Percentiles rank a stretch among this genome's conserved stretches.
Conservation (phyloP, 306 rosid genomes). For the Castanea mollissima region DNA sequence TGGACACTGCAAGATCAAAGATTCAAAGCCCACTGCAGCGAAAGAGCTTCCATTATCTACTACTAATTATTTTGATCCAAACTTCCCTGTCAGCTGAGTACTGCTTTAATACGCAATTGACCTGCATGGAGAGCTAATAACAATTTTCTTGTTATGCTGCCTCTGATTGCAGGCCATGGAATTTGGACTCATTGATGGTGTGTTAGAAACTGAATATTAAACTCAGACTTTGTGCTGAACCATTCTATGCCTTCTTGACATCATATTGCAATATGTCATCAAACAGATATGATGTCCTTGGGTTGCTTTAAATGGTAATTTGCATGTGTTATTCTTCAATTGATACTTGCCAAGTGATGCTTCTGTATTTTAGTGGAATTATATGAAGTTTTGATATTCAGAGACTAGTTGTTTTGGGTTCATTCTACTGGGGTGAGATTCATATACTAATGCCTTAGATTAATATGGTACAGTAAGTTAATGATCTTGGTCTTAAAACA, state of each 20-base stretch:
- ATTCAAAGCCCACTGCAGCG: neutral
- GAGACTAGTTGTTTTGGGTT: neutral
- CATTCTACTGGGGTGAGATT: neutral
- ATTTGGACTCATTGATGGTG: slow-evolving; percentile 85
- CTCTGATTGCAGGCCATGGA: slow-evolving; percentile 77
- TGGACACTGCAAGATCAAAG: neutral
- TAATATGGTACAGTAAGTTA: neutral
- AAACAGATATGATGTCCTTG: slow-evolving; percentile 7
- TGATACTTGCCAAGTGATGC: neutral
- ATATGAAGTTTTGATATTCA: neutral
- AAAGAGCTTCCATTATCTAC: neutral
- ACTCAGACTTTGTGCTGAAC: slow-evolving; percentile 5
- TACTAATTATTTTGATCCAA: neutral
- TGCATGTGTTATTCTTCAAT: neutral
- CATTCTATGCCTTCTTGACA: neutral
- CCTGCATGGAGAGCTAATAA: neutral
- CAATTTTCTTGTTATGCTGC: neutral
- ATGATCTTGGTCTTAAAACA: neutral
- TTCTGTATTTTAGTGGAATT: neutral
- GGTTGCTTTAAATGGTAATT: slow-evolving; percentile 22
- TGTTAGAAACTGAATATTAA: slow-evolving; percentile 90
- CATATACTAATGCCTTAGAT: neutral
- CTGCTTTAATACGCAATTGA: neutral
- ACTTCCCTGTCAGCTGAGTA: neutral
- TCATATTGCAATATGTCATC: slow-evolving; percentile 15